Evolutionary conservation across 805 yeast species (phyloP), one percentile per base, ranked within the genome.

Genomic region (Wickerhamiella spandovensis): DNA sequence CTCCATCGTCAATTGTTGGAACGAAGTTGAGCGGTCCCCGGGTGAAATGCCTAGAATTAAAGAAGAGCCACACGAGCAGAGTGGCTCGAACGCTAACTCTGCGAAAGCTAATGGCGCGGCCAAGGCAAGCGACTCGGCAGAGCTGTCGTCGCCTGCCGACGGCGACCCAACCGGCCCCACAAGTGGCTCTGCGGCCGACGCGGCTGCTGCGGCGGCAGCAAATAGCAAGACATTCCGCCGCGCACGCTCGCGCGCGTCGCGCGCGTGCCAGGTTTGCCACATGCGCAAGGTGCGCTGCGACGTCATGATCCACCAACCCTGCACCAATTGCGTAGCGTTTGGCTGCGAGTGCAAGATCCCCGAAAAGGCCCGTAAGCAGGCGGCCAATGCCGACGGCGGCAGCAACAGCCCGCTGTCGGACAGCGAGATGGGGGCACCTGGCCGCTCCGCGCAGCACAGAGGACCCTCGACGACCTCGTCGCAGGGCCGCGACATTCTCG

Each of bases 201-300:
- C 30, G 23, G 23, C 30, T 2, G 21, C 20, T 23, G 46, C 18
- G 5, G n/a, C 25, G 2, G 42, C 45, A 12, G 38, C 45, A n/a
- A 49, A 48, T 13, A 39, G 41, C 20, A 35, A 24, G 44, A 48
- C 52, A 20, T 51, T 56, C 42, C 53, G 59, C 79, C 54, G 75
- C 17, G 59, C 57, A 15, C 54, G 61, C 15, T 58, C 83, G 46
- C 67, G 89, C 48, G 83, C 87, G 0, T 68, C 83, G 8, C 66
- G 85, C 45, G 90, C 89, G 2, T 83, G 92, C 61, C 74, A 77
- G 41, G 82, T 83, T n/a, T 84, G 92, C 60, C 79, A 86, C 49
- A 74, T 81, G 7, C 70, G 92, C 35, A 84, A 84, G 58, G 92
- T 84, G n/a, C 74, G 88, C 35, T 84, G 94, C 66, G 70, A 67